Evolutionary conservation across 2,329 filamentous ascomycete genomes (phyloP).

Genomic region (Pochonia chlamydosporia): DNA sequence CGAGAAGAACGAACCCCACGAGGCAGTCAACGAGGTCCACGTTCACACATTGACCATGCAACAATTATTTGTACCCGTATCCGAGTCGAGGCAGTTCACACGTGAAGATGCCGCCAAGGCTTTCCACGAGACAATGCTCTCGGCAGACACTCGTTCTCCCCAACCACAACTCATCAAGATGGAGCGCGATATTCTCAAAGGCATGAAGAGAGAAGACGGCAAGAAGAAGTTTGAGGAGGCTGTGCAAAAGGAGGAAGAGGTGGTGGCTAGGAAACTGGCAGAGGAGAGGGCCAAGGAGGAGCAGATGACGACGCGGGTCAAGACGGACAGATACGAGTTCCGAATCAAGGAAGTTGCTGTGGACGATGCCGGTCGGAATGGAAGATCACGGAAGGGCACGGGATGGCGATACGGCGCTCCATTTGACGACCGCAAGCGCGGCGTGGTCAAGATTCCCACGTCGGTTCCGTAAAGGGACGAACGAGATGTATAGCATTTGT

Average conservation of each 20-base stretch:
- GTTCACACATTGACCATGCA: conserved; percentile 56
- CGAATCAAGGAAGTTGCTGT: conserved; percentile 55
- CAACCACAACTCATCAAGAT: conserved; percentile 56
- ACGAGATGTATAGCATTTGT: no score
- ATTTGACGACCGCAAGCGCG: conserved; percentile 55
- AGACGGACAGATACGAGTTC: conserved; percentile 54
- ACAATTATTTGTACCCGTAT: conserved; percentile 59
- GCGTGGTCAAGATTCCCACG: conserved; percentile 62
- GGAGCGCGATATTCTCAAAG: conserved; percentile 41
- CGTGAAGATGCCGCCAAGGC: conserved; percentile 60
- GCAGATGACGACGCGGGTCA: conserved; percentile 36
- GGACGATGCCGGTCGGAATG: conserved; percentile 49
- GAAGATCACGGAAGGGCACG: conserved; percentile 43
- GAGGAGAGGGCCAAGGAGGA: conserved; percentile 29
- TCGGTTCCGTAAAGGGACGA: conserved; percentile 48
- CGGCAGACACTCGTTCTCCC: conserved; percentile 55
- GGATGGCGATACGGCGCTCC: conserved; percentile 62
- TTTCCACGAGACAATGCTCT: conserved; percentile 54
- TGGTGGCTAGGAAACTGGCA: conserved; percentile 27
- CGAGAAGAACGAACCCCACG: conserved; percentile 43
- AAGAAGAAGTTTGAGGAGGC: conserved; percentile 33
- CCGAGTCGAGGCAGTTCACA: conserved; percentile 58
- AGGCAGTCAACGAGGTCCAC: conserved; percentile 60
- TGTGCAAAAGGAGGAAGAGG: conserved; percentile 37
- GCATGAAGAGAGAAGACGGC: conserved; percentile 30